phyloP scores from a whole-genome alignment of 106 monocot genomes.

The Platanthera guangdongensis region DNA sequence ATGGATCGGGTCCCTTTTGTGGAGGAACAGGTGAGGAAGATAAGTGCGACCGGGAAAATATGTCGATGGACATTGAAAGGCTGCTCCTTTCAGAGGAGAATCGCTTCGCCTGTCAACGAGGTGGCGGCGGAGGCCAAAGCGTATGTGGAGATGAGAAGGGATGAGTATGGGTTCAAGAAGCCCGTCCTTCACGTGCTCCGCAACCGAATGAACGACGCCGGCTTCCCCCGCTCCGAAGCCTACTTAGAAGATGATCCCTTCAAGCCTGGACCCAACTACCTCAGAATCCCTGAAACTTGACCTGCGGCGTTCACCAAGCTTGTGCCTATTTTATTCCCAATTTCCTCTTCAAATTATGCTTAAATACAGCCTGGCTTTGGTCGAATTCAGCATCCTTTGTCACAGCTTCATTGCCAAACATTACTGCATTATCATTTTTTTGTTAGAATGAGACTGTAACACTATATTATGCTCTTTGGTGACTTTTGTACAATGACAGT shows the following conservation, averaged over 20 bases:
- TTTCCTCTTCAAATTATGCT: too few relatives aligned
- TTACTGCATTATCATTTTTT: too few relatives aligned
- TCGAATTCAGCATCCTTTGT: too few relatives aligned
- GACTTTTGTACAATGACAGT: too few relatives aligned
- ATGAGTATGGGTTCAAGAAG: conserved; percentile 81
- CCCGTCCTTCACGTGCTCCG: conserved; percentile 80
- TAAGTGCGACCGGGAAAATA: conserved; percentile 57
- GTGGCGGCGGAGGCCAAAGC: conserved; percentile 77
- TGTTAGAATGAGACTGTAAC: too few relatives aligned
- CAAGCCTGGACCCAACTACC: conserved; percentile 62
- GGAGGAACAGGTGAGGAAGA: conserved; percentile 83
- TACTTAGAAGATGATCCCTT: conserved; percentile 74
- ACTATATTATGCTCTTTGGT: too few relatives aligned
- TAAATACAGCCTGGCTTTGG: too few relatives aligned
- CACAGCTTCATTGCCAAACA: too few relatives aligned
- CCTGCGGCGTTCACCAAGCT: background rate
- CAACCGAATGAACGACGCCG: conserved; percentile 82
- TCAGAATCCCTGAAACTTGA: conserved; percentile 16
- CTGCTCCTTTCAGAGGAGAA: conserved; percentile 77
- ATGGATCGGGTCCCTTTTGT: conserved; percentile 71
- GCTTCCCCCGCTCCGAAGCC: conserved; percentile 59
- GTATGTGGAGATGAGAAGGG: conserved; percentile 59
- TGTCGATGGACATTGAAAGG: conserved; percentile 68
- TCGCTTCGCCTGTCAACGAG: conserved; percentile 82
- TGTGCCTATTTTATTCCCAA: too few relatives aligned